These are phyloP conservation scores for Chlorella sorokiniana DNA, from an alignment of 139 green algal species.

Conservation along the genomic window DNA sequence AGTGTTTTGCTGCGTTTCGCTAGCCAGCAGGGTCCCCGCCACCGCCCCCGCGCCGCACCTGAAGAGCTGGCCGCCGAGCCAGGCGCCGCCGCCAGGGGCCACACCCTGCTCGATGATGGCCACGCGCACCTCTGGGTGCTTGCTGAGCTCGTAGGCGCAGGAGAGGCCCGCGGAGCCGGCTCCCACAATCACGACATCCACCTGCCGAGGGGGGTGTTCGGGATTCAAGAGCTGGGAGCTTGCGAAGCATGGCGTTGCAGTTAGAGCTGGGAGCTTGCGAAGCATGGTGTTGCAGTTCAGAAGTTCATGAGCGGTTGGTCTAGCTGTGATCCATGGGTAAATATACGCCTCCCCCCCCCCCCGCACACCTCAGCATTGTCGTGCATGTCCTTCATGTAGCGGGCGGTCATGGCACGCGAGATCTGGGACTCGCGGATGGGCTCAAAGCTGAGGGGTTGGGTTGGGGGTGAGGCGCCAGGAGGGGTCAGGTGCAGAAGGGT, in stretches of 20 bases:
- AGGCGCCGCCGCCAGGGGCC: conserved; percentile 82
- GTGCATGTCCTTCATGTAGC: conserved; percentile 95
- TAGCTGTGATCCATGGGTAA: too few species aligned
- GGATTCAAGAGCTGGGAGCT: not conserved
- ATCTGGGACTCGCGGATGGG: conserved; percentile 78
- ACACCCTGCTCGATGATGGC: conserved; percentile 90
- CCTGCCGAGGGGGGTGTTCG: not conserved
- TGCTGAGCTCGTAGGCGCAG: conserved; percentile 94
- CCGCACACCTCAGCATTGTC: conserved; percentile 75
- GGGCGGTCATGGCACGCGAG: conserved; percentile 83
- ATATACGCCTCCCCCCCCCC: too few species aligned
- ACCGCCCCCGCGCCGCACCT: too few species aligned
- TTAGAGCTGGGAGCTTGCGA: not conserved
- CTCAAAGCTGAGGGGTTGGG: conserved; percentile 55
- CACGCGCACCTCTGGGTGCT: conserved; percentile 86
- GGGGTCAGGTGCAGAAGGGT: not conserved
- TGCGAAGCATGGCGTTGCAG: conserved; percentile 24
- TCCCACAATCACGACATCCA: conserved; percentile 60
- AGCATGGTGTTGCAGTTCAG: conserved; percentile 40
- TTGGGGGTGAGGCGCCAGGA: not conserved
- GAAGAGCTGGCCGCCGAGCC: conserved; percentile 97
- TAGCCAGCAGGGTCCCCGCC: too few species aligned
- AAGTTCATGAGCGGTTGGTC: too few species aligned
- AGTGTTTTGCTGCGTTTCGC: too few species aligned
- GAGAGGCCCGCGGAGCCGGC: conserved; percentile 82